These are phyloP conservation scores for Penicillium cosmopolitanum DNA, from an alignment of 495 filamentous ascomycete genomes.

Conservation along the genomic window DNA sequence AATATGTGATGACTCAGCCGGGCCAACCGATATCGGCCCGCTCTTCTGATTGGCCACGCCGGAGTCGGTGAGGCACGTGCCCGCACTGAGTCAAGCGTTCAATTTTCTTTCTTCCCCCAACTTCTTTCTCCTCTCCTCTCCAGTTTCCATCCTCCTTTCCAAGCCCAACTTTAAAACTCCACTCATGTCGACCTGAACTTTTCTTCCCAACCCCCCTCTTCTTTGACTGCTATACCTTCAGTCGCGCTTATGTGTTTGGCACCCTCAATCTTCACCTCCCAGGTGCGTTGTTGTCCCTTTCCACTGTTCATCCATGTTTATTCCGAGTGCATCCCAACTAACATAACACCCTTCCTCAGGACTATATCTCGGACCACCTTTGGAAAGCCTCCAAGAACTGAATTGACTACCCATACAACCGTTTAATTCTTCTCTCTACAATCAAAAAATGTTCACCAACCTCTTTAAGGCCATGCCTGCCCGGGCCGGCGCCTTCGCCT, in stretches of 20 bases:
- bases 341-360: slow-evolving; percentile 51
- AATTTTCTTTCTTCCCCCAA: slow-evolving; percentile 27
- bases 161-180: slow-evolving; percentile 7
- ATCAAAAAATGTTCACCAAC: slow-evolving; percentile 68
- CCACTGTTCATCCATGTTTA: neutral
- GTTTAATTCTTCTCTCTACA: slow-evolving; percentile 20
- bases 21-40: slow-evolving; percentile 20
- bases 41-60: slow-evolving; percentile 35
- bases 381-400: slow-evolving; percentile 92
- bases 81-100: slow-evolving; percentile 33
- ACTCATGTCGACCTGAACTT: slow-evolving; percentile 38
- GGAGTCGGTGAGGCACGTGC: slow-evolving; percentile 44
- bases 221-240: slow-evolving; percentile 46
- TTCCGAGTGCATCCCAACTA: neutral
- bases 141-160: slow-evolving; percentile 14
- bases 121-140: slow-evolving; percentile 29
- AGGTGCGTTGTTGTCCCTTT: slow-evolving; percentile 65
- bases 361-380: slow-evolving; percentile 99
- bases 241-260: slow-evolving; percentile 92
- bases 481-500: slow-evolving; percentile 56
- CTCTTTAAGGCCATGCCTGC: slow-evolving; percentile 59
- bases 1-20: neutral
- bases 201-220: slow-evolving; percentile 22
- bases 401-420: slow-evolving; percentile 38
- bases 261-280: slow-evolving; percentile 93